Evolutionary conservation across 768 basidiomycete species (phyloP), one percentile per base, ranked within the genome.

Genomic region (Crepidotus variabilis): DNA sequence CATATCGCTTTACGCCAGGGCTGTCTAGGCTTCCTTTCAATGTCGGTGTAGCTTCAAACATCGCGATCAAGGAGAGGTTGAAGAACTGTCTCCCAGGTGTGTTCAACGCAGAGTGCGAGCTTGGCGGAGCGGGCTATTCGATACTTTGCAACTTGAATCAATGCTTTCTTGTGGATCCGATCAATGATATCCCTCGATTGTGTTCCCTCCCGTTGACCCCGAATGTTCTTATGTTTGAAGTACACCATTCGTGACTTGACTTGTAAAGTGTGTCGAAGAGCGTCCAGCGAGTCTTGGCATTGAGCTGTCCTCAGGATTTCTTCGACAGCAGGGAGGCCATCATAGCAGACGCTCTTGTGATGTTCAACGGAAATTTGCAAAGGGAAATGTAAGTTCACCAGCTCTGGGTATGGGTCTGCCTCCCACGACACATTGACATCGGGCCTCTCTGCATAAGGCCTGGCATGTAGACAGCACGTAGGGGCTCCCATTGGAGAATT

Each of bases 1-100:
- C 63, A 59, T 0, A 61, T 65, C 2, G 11, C 73, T 59, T 13
- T 61, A 60, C 18, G 57, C 1, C 51, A 55, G 0, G 6, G n/a
- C 14, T 32, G 18, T 6, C 9, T 16, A 5, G 16, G 49, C 0
- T 58, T 43, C 9, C 51, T 14, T 3, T 56, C 28, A 6, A 59
- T 55, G 22, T 63, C 62, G 16, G 60, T 57, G 43, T 61, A 63
- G 3, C 49, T 52, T 6, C 61, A 43, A 28, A 64, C 55, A 24
- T 64, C 61, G 0, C 13, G 46, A 24, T 64, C 56, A 6, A 28
- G 18, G 2, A 64, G 47, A 13, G 51, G 34, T 16, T 22, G 43
- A 9, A 56, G 48, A 0, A 22, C 51, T 2, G 56, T 22, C 22
- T 64, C 63, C 61, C 61, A 64, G 2, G 47, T 43, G 1, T 61